Evolutionary conservation across 2,329 filamentous ascomycete species (phyloP), one percentile per base, ranked within the genome.

Genomic region (Amauroascus verrucosus): DNA sequence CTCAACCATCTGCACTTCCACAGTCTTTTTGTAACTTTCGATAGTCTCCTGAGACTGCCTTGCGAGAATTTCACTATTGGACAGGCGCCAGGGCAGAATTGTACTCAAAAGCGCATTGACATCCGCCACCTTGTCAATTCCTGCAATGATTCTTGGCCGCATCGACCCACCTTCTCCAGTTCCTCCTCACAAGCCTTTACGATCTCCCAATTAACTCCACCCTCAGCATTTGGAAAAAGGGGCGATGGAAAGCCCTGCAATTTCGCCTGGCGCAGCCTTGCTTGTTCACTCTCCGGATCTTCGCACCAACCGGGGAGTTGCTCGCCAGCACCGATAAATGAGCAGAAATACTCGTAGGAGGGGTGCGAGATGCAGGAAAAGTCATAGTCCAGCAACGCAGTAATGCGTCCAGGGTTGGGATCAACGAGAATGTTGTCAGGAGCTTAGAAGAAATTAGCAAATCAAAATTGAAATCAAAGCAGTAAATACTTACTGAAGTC

Each of bases 401-500:
- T 69, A 41, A 67, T 62, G 28, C 58, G 58, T 26, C 56, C 56
- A 4, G 65, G 57, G 14, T 51, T 51, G 4, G 59, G 53, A 54
- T 66, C 63, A 37, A 58, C 61, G 20, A 67, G 59, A 13, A 67
- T 48, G 48, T 67, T 67, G 53, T 62, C 56, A 6, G 60, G 40
- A 48, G 58, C 61, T 63, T 16, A 40, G 38, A 51, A 14, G 11
- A 37, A 44, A 30, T 30, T 30, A 30, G 26, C 26, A 30, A 6
- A 16, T 30, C 13, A 22, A 14, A 18, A 32, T 9, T 13, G n/a
- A 14, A 32, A n/a, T 33, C 22, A 28, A 13, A 46, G 9, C 8
- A 45, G 8, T 14, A 33, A 45, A 18, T 8, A 49, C 51, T 43
- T 20, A 54, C 52, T 49, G 22, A 49, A 54, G 40, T 54, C 52